Evolutionary conservation across 129 eudicot species (phyloP), one percentile per base, ranked within the genome.

Genomic region (Deinandra increscens): DNA sequence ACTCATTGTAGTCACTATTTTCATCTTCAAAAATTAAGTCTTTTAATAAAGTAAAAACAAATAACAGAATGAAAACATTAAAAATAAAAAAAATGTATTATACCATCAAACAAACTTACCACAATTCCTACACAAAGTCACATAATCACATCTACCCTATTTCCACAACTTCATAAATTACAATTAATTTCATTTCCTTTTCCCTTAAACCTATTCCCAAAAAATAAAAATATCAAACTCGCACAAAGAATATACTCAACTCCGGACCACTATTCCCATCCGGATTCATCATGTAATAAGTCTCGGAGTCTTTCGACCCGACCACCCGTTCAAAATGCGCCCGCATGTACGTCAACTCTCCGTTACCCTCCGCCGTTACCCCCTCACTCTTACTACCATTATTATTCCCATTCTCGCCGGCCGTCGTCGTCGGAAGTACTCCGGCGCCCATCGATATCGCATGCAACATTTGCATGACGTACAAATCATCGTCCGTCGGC

Each of bases 391-490:
- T 26, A 26, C 3, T 26, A n/a, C n/a, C n/a, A n/a, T n/a, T n/a
- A n/a, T n/a, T n/a, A n/a, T n/a, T n/a, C n/a, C 4, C 15, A 2
- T 10, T 51, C 13, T 82, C 50, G 4, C 78, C 79, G 18, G 72
- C 74, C 1, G 66, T 56, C 5, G 72, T 72, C 1, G 66, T 56
- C 5, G 98, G 98, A 60, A 93, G 77, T 9, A 93, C 97, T 10
- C 98, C 98, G 0, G 97, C 97, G 5, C 98, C 98, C 89, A 89
- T 93, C 0, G 98, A 86, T 59, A 72, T 83, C 1, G 95, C 97
- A 60, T 87, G 95, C 74, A 93, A 70, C 79, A 78, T 56, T 41
- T 89, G 85, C 90, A 93, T 89, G 4, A 87, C 95, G 20, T 78
- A 79, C 64, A 93, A 49, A 64, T 89, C 97, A 12, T 89, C 97